Base-by-base conservation (phyloP, 768 basidiomycete species). In the Boletus eberwhitei region DNA sequence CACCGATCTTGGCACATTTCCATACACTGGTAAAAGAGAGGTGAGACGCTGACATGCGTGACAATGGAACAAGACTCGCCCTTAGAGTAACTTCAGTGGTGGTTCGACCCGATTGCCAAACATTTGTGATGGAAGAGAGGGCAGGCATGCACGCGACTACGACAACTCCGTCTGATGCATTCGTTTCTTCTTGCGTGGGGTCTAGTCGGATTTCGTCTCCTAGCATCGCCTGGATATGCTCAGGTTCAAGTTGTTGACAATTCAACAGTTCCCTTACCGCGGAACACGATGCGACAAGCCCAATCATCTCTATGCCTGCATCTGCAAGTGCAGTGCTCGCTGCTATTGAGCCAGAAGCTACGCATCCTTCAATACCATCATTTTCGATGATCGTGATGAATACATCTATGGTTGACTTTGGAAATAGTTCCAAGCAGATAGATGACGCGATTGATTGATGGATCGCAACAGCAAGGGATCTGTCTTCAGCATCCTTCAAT, bases 351-450 rank as follows among this genome's bases (percentile, higher is more conserved):
- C 90, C 94, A 1, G 93, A 83, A 6, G 92, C 83, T n/a, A 96
- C 79, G 59, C 91, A 90, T 26, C 88, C 84, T 67, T 94, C 88
- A n/a, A 90, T 77, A 17, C 92, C 90, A 68, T 97, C 94, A n/a
- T 87, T 85, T 71, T 98, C 94, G 42, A 98, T 84, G 39, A 99
- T 77, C 3, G 85, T 88, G 48, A 99, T 75, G 70, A 90, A 96
- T 42, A 98, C 77, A 73, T 99, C 97, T 62, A 98, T 84, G 9
- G 87, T 87, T 0, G 93, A 90, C 69, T 99, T 99, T 16, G 97
- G 96, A n/a, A 97, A 77, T 2, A 89, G 77, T 63, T 96, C 93
- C 39, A 98, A 79, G 39, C 93, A 83, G 12, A 98, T 81, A 8
- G 94, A 83, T 0, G 97, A 85, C 1, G 84, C 72, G 17, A 99